These are phyloP conservation scores for Eimeria tenella DNA, from an alignment of 169 alveolate genomes.

Conservation along the genomic window DNA sequence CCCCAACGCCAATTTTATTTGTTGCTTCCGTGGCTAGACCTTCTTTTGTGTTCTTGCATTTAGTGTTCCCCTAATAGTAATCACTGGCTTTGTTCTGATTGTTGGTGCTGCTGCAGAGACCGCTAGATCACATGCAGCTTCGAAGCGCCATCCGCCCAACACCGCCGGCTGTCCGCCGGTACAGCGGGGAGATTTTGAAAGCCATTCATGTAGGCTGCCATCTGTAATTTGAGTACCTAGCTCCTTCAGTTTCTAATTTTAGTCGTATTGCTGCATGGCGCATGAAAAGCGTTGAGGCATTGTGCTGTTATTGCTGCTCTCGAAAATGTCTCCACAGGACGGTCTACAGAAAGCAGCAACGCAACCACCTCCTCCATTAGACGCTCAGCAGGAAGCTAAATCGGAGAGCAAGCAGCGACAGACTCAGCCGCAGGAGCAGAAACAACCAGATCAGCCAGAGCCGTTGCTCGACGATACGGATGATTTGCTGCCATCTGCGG, in stretches of 20 bases:
- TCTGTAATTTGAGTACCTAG: neutral
- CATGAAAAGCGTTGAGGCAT: neutral
- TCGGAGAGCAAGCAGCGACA: constrained; percentile 49
- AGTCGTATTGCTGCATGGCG: neutral
- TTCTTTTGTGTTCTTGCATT: neutral
- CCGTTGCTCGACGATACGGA: constrained; percentile 3
- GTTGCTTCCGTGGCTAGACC: neutral
- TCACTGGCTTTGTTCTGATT: neutral
- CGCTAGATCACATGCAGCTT: constrained; percentile 60
- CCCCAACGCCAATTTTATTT: neutral
- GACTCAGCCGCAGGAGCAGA: constrained; percentile 52
- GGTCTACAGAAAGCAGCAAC: constrained; percentile 29
- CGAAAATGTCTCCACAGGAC: neutral
- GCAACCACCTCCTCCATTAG: neutral
- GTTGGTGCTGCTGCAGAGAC: constrained; percentile 50
- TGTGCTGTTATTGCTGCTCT: neutral
- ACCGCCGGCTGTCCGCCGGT: constrained; percentile 51
- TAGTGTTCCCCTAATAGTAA: neutral
- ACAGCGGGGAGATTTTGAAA: constrained; percentile 51
- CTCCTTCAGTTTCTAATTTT: neutral
- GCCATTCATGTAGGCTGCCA: constrained; percentile 51
- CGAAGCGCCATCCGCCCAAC: constrained; percentile 72
- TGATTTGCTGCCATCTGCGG: constrained; percentile 58
- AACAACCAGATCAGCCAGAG: constrained; percentile 25
- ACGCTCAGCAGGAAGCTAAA: neutral